Conservation (phyloP, 2,329 filamentous ascomycete genomes). For the Botrytis sinoallii region DNA sequence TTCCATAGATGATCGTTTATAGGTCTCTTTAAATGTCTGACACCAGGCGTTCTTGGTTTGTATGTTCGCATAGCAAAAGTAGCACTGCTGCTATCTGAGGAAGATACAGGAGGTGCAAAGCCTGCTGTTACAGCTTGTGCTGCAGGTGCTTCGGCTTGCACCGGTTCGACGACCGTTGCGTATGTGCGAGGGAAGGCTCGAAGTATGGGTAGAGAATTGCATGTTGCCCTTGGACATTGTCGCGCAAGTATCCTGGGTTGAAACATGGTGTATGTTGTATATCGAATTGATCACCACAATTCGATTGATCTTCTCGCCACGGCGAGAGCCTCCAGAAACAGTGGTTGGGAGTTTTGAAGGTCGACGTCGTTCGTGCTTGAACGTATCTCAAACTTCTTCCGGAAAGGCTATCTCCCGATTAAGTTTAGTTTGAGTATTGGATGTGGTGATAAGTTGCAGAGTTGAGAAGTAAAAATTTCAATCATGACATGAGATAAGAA, state of each 20-base stretch:
- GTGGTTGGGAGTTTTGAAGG: slow-evolving; percentile 8
- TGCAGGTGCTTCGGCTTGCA: slow-evolving; percentile 40
- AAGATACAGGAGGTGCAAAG: slow-evolving; percentile 45
- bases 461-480: background rate
- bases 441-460: background rate
- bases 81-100: slow-evolving; percentile 41
- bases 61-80: slow-evolving; percentile 67
- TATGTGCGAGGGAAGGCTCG: slow-evolving; percentile 49
- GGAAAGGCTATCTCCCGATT: slow-evolving; percentile 13
- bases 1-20: slow-evolving; percentile 98
- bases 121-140: slow-evolving; percentile 39
- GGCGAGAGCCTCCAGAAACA: slow-evolving; percentile 14
- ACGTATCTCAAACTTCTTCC: slow-evolving; percentile 17
- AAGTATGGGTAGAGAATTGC: slow-evolving; percentile 46
- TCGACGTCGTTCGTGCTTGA: slow-evolving; percentile 16
- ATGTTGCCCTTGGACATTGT: slow-evolving; percentile 43
- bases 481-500: background rate
- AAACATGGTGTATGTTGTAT: slow-evolving; percentile 49
- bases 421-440: slow-evolving; percentile 9
- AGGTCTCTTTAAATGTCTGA: slow-evolving; percentile 85
- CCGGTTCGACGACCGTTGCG: slow-evolving; percentile 45
- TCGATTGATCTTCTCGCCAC: slow-evolving; percentile 21
- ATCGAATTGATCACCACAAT: slow-evolving; percentile 13
- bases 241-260: slow-evolving; percentile 61
- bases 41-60: slow-evolving; percentile 87